Evolutionary conservation across 1,284 basidiomycete genomes (phyloP).

Genomic region (Heliocybe sulcata): DNA sequence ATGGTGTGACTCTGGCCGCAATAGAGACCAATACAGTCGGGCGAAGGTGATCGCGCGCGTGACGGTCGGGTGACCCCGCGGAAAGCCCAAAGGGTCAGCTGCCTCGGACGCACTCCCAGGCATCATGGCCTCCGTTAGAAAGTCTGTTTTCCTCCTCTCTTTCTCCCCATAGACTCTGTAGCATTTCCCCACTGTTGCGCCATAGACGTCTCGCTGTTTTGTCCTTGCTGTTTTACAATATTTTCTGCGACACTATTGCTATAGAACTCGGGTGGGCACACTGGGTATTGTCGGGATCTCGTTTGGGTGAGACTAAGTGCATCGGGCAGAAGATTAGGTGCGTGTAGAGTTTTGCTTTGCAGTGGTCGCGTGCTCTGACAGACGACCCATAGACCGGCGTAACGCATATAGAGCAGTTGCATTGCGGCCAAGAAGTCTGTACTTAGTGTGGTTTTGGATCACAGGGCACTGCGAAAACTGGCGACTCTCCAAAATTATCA

Average conservation of each 20-base stretch:
- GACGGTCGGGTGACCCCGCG: background rate
- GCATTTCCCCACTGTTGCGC: background rate
- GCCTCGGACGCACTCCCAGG: background rate
- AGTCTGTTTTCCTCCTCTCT: slow-evolving; percentile 4
- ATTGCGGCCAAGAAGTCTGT: background rate
- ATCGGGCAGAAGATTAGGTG: background rate
- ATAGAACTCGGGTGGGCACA: background rate
- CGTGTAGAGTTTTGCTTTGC: background rate
- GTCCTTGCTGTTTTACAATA: background rate
- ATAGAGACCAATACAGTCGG: too few species aligned
- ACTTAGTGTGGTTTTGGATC: background rate
- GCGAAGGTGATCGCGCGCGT: slow-evolving; percentile 2
- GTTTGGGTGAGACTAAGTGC: background rate
- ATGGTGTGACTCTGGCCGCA: too few species aligned
- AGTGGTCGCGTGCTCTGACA: background rate
- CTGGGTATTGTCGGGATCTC: background rate
- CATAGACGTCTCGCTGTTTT: background rate
- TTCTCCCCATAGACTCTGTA: slow-evolving; percentile 6
- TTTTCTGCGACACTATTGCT: background rate
- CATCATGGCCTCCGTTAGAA: background rate
- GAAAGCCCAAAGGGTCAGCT: background rate
- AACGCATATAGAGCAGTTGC: background rate
- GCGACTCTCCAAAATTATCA: slow-evolving; percentile 21
- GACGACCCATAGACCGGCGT: background rate
- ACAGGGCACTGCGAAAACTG: slow-evolving; percentile 3